Evolutionary conservation across 2,329 filamentous ascomycete species (phyloP), one percentile per base, ranked within the genome.

Genomic region (Fusarium palustre): DNA sequence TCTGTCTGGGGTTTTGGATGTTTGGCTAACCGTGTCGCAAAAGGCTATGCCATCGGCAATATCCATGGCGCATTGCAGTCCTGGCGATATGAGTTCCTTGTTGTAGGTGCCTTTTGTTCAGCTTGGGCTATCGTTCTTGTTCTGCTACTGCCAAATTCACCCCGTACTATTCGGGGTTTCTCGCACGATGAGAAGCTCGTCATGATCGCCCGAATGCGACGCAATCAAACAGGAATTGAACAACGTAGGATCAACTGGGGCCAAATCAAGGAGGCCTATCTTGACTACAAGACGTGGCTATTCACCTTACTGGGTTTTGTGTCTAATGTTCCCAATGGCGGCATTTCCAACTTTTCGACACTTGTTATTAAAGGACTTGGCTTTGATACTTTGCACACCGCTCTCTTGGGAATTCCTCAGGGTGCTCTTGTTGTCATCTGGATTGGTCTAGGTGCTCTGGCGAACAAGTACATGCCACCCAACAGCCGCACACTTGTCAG

Each of bases 61-160:
- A 88, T 88, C 68, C 80, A 82, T 39, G 87, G 86, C 16, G 79
- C 81, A 2, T 80, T 91, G 22, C 81, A 84, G 0, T 86, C 84
- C 0, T 92, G 89, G 89, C 87, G 87, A 72, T 91, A 89, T 67
- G 88, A 91, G 56, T 92, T 92, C 73, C 77, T 92, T 18, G 84
- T 92, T n/a, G 88, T 88, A 6, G 82, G 82, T 10, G 81, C 86
- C 1, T 80, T 90, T 13, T 90, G 87, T 60, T 81, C 85, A 18
- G 60, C 81, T 15, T 91, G 88, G 84, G 89, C 86, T 3, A 81
- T 90, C 10, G 77, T 87, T 13, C 85, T 90, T 73, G 81, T 85
- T 42, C 75, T 88, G 20, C 78, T 88, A 41, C 81, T 90, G 3
- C 87, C 88, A 3, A 87, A 89, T 71, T 85, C 83, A 0, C 88